phyloP scores from a whole-genome alignment of 148 eudicot genomes.

The Bassia scoparia region DNA sequence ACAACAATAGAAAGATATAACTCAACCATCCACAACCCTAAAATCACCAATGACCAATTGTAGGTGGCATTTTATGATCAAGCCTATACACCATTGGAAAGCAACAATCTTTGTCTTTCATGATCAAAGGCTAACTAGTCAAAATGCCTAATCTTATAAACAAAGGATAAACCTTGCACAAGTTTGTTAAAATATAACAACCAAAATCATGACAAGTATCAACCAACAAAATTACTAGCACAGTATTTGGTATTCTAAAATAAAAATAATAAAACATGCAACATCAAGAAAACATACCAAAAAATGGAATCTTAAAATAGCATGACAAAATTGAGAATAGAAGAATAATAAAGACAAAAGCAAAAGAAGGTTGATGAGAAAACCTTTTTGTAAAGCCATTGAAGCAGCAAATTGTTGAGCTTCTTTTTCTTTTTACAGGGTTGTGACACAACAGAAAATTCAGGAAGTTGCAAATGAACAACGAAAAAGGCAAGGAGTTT shows the following conservation, averaged over 20 bases:
- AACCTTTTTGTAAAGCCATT: slow-evolving; percentile 73
- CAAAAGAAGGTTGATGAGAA: slow-evolving; percentile 14
- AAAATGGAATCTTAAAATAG: not conserved
- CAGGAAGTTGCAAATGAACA: slow-evolving; percentile 77
- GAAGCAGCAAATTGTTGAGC: slow-evolving; percentile 92
- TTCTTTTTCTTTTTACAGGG: slow-evolving; percentile 71
- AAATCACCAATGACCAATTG: not conserved
- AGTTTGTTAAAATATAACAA: no score
- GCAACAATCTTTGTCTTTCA: not conserved
- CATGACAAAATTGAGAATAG: not conserved
- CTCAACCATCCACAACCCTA: not conserved
- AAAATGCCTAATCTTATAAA: not conserved
- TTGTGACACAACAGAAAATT: slow-evolving; percentile 58
- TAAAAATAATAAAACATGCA: not conserved
- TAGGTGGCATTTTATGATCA: not conserved
- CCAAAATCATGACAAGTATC: no score
- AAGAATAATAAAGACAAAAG: not conserved
- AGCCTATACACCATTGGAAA: not conserved
- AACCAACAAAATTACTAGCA: not conserved
- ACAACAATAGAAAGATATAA: not conserved
- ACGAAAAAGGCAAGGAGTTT: slow-evolving; percentile 63
- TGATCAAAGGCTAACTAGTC: not conserved
- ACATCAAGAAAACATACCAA: not conserved
- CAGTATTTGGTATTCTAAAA: no score
- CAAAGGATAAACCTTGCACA: no score